Evolutionary conservation across 257 asterid genomes (phyloP).

Genomic region (Nicotiana sylvestris): DNA sequence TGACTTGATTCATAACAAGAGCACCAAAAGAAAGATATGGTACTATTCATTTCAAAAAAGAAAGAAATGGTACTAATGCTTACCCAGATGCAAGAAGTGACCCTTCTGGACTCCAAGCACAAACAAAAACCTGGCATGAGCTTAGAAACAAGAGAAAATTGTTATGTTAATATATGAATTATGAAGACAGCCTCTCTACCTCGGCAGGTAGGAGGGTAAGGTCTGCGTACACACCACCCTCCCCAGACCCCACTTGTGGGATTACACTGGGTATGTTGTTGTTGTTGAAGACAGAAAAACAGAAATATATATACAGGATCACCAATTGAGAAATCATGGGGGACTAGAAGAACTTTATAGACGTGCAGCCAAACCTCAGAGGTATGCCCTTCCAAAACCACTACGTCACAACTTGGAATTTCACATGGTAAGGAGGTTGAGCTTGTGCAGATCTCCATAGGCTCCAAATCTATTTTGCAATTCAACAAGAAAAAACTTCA

Average conservation of each 20-base stretch:
- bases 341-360: neutral
- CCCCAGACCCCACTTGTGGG: too few relatives aligned
- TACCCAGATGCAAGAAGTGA: conserved; percentile 98
- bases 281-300: neutral
- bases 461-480: conserved; percentile 62
- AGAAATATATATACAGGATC: neutral
- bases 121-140: conserved; percentile 77
- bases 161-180: neutral
- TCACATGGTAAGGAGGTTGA: conserved; percentile 56
- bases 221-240: too few relatives aligned
- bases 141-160: conserved; percentile 11
- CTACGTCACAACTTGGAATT: conserved; percentile 65
- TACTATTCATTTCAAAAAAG: too few relatives aligned
- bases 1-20: neutral
- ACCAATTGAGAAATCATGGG: neutral
- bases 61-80: conserved; percentile 20
- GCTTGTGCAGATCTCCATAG: conserved; percentile 73
- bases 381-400: conserved; percentile 87
- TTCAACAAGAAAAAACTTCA: conserved; percentile 14
- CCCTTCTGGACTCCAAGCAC: conserved; percentile 91
- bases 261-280: too few relatives aligned
- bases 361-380: conserved; percentile 68
- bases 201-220: too few relatives aligned
- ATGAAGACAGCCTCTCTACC: too few relatives aligned
- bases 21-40: neutral